phyloP scores from a whole-genome alignment of 306 rosid species.

The Senna tora region DNA sequence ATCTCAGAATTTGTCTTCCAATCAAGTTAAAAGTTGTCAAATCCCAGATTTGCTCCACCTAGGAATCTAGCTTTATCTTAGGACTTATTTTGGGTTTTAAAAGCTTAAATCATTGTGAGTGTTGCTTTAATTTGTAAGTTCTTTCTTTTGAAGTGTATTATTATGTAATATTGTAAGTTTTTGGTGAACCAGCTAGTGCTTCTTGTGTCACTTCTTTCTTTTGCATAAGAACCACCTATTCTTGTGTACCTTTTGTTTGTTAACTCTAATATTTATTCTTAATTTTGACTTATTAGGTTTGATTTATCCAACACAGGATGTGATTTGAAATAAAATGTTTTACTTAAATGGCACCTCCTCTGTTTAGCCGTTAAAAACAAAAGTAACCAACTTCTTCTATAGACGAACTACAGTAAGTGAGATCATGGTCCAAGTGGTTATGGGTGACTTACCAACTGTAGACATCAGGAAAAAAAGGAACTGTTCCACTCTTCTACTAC shows the following conservation, averaged over 20 bases:
- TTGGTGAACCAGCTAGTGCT: neutral
- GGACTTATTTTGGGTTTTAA: neutral
- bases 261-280: neutral
- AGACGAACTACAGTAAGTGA: neutral
- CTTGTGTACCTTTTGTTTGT: neutral
- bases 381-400: neutral
- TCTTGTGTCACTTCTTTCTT: neutral
- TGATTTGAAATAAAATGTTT: neutral
- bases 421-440: neutral
- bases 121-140: neutral
- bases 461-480: neutral
- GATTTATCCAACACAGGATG: neutral
- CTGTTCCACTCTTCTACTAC: neutral
- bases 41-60: neutral
- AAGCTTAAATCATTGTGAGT: neutral
- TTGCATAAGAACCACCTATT: neutral
- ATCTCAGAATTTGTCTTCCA: neutral
- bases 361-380: neutral
- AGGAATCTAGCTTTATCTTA: neutral
- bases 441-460: neutral
- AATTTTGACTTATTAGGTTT: neutral
- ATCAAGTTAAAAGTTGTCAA: neutral
- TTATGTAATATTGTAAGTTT: neutral
- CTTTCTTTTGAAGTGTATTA: neutral
- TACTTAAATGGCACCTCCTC: neutral